Evolutionary conservation across 2,329 filamentous ascomycete genomes (phyloP), one percentile per base, ranked within the genome.

Genomic region (Xylariaceae sp.): DNA sequence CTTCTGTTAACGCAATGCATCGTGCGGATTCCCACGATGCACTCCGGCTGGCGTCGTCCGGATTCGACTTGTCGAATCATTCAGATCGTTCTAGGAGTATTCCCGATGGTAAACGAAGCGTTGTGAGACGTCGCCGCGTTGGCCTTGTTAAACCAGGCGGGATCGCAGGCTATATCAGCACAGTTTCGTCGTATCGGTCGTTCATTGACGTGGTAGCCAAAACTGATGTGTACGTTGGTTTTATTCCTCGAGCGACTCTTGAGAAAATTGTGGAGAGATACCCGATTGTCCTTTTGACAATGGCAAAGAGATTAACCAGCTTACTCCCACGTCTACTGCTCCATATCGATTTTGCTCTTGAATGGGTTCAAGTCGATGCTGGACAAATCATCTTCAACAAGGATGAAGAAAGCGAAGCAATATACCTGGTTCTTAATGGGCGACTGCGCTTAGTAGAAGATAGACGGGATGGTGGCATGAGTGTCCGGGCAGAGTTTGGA

Each of bases 141-240:
- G 95, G 93, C 50, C 79, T 98, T 65, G 93, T 97, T 63, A 99
- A 97, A 70, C 95, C 95, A 3, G 95, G 95, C 46, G 93, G 93
- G 0, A 82, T 99, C 31, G 94, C 95, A 49, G 96, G 95, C 0
- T 99, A 99, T 68, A 87, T 98, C 28, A 93, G 95, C 4, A 95
- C 92, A 0, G 88, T 99, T 16, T 96, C 95, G 2, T 96, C 93
- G 0, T 96, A 97, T 71, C 83, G 95, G 23, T 99, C 95, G 0
- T 97, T 98, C 71, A 95, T 96, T 17, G 94, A 98, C 70, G 93
- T 99, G 1, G 90, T 94, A 33, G 96, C 95, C 3, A 98, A 98
- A 76, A 99, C 96, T 0, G 95, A 99, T 74, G 95, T 98, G 2
- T 98, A 97, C 68, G 95, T 99, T 12, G 95, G 95, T 1, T 99